These are phyloP conservation scores for Diaporthe helianthi DNA, from an alignment of 2,329 filamentous ascomycete genomes.

Conservation along the genomic window DNA sequence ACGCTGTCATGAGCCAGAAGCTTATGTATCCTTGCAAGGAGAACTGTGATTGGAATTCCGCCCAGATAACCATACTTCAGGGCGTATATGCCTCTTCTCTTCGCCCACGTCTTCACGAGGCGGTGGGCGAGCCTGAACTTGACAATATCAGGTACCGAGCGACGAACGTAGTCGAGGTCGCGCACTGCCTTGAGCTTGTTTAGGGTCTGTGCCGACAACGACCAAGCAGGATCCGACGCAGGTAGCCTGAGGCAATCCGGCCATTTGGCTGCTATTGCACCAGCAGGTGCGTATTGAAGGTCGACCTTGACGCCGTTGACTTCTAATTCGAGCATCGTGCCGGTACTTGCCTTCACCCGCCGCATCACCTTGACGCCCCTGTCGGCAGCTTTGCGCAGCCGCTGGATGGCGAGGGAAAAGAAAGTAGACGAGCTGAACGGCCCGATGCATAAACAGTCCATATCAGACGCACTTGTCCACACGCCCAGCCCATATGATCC, in stretches of 20 bases:
- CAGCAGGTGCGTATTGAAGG: slow-evolving; percentile 70
- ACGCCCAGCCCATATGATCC: slow-evolving; percentile 70
- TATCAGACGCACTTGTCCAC: slow-evolving; percentile 66
- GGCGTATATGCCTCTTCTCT: slow-evolving; percentile 67
- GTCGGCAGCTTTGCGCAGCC: slow-evolving; percentile 55
- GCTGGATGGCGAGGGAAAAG: slow-evolving; percentile 63
- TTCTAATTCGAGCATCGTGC: slow-evolving; percentile 70
- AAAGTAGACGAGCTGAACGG: slow-evolving; percentile 67
- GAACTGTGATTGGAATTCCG: slow-evolving; percentile 68
- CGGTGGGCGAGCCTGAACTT: slow-evolving; percentile 66
- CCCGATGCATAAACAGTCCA: slow-evolving; percentile 72
- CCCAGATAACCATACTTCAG: slow-evolving; percentile 70
- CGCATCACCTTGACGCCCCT: slow-evolving; percentile 59
- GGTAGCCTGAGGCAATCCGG: slow-evolving; percentile 56
- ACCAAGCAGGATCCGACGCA: slow-evolving; percentile 59
- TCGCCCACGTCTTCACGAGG: slow-evolving; percentile 68
- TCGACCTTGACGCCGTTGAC: slow-evolving; percentile 65
- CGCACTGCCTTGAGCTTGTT: slow-evolving; percentile 69
- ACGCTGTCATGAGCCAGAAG: slow-evolving; percentile 49
- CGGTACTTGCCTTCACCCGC: slow-evolving; percentile 63
- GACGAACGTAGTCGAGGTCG: slow-evolving; percentile 66
- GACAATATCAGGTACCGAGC: slow-evolving; percentile 64
- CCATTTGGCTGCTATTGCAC: slow-evolving; percentile 60
- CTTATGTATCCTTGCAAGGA: slow-evolving; percentile 68
- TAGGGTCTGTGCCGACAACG: slow-evolving; percentile 61